Evolutionary conservation across 129 eudicot species (phyloP).

Genomic region (Dittrichia graveolens): DNA sequence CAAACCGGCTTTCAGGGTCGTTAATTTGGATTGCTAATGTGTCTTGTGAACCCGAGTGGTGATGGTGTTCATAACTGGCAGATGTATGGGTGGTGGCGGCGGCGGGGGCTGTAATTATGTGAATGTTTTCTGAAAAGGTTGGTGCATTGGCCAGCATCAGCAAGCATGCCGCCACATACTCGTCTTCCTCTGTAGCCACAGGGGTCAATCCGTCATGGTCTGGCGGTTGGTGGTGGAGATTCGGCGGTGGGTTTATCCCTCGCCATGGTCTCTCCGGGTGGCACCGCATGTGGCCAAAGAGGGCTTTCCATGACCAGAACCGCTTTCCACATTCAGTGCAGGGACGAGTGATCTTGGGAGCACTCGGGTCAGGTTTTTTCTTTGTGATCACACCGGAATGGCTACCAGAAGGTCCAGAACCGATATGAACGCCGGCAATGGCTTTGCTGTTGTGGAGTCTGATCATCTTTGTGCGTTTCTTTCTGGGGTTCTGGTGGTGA

Average conservation of each 20-base stretch:
- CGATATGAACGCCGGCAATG: constrained; percentile 18
- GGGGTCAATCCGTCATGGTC: background rate
- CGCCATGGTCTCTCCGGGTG: constrained; percentile 98
- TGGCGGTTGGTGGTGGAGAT: constrained; percentile 37
- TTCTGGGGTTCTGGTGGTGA: constrained; percentile 46
- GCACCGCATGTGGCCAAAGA: constrained; percentile 97
- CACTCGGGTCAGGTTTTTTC: constrained; percentile 71
- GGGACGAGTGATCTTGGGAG: constrained; percentile 82
- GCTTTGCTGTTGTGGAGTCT: constrained; percentile 34
- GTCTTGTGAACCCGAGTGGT: constrained; percentile 18
- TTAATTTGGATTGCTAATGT: constrained; percentile 4
- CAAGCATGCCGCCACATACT: constrained; percentile 64
- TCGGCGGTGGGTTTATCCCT: constrained; percentile 85
- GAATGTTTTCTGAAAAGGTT: background rate
- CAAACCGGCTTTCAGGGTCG: constrained; percentile 46
- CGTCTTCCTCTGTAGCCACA: constrained; percentile 61
- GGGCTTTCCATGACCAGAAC: constrained; percentile 89
- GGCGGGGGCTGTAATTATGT: background rate
- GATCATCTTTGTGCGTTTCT: constrained; percentile 57
- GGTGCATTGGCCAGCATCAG: constrained; percentile 62
- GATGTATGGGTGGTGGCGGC: constrained; percentile 17
- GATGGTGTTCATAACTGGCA: constrained; percentile 26
- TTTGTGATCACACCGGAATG: constrained; percentile 17
- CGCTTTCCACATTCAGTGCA: constrained; percentile 82
- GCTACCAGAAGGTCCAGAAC: constrained; percentile 26